Base-by-base conservation (phyloP, 169 alveolate species). In the Plasmodium malariae region DNA sequence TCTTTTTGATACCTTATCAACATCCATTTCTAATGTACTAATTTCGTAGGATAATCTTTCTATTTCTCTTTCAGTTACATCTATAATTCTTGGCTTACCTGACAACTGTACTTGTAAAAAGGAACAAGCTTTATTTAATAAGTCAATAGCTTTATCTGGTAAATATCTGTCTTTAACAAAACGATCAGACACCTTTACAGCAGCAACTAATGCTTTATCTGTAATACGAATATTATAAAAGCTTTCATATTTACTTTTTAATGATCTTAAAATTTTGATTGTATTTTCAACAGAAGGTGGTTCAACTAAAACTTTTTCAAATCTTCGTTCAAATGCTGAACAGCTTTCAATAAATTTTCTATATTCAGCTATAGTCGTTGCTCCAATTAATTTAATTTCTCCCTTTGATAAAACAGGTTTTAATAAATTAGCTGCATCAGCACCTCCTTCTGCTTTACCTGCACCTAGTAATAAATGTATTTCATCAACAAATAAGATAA, bases 121-220 rank as follows among this genome's bases (percentile, higher is more conserved):
- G 9, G 91, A 72, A 37, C 93, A 67, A 7, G 95, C 95, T 74
- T 92, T 92, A 37, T 92, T 92, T 28, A 92, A 36, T 68, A 92
- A 37, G 63, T 92, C 95, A 14, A 92, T 88, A 17, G 95, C 93
- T 51, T 92, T 92, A 57, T 92, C 95, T 26, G 95, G 95, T 48
- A 88, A 36, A 59, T 12, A 69, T 24, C 94, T 45, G 21, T 88
- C 92, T 36, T 88, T 88, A 24, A 92, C 80, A 60, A 80, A 92
- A n/a, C 92, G 40, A 59, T 69, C 90, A 1, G 95, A 69, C 2
- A 88, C 71, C 30, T 80, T 86, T 1, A 74, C 93, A 11, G 95
- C 71, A 1, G 95, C 92, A 21, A 88, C 74, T 14, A 92, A 37
- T 3, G 95, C 95, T 45, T 92, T 92, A 62, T 92, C 76, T 30